These are phyloP conservation scores for Calamus simplicifolius DNA, from an alignment of 176 grass and related monocot genomes.

Conservation along the genomic window DNA sequence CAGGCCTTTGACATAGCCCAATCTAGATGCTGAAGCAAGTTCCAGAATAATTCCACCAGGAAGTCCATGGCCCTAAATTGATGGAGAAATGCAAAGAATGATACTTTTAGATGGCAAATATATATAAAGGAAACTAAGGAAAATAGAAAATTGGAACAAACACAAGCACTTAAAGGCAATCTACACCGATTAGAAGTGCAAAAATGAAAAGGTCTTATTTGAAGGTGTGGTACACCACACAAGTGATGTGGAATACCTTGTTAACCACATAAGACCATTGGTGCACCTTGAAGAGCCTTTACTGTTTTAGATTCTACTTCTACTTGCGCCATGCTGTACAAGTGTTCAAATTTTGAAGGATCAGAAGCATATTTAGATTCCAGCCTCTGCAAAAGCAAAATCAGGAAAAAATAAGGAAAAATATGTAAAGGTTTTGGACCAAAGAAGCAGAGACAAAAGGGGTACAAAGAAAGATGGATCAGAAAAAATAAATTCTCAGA, in stretches of 20 bases:
- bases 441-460: neutral
- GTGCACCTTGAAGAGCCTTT: conserved; percentile 83
- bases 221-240: too few species aligned
- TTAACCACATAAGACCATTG: conserved; percentile 98
- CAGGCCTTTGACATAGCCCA: conserved; percentile 87
- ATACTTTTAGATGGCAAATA: too few species aligned
- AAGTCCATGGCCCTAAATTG: conserved; percentile 84
- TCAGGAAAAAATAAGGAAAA: too few species aligned
- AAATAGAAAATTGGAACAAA: too few species aligned
- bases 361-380: conserved; percentile 74
- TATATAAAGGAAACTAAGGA: too few species aligned
- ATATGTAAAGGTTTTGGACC: neutral
- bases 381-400: conserved; percentile 47
- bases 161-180: too few species aligned
- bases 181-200: too few species aligned
- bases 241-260: conserved; percentile 34
- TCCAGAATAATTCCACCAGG: conserved; percentile 82
- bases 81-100: too few species aligned
- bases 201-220: too few species aligned
- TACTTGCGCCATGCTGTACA: conserved; percentile 85
- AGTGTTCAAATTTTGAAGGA: conserved; percentile 63
- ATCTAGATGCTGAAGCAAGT: conserved; percentile 71
- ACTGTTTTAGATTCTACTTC: conserved; percentile 84
- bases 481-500: neutral
- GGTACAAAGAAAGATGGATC: conserved; percentile 7